These are phyloP conservation scores for Lyophyllum decastes DNA, from an alignment of 768 basidiomycete species.

Conservation along the genomic window DNA sequence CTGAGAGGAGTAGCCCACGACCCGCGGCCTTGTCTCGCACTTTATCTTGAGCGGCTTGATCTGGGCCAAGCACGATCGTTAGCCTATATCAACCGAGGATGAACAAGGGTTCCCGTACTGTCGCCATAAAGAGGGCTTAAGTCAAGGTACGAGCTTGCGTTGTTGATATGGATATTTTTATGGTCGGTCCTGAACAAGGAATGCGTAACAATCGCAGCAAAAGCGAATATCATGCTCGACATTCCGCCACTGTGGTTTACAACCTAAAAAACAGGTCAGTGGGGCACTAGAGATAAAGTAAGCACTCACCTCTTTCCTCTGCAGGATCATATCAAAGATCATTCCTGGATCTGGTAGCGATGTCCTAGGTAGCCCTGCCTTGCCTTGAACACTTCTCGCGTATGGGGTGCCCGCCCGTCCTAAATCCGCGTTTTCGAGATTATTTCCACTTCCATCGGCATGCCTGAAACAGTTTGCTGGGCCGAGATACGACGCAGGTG, in stretches of 20 bases:
- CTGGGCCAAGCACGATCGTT: constrained; percentile 17
- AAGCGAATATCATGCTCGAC: constrained; percentile 63
- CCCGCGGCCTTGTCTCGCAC: constrained; percentile 49
- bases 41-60: constrained; percentile 35
- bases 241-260: constrained; percentile 51
- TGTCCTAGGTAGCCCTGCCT: constrained; percentile 35
- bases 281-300: too few relatives aligned
- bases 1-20: constrained; percentile 50
- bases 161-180: constrained; percentile 45
- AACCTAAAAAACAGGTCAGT: not conserved
- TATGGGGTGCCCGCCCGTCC: constrained; percentile 54
- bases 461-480: constrained; percentile 35
- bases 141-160: constrained; percentile 57
- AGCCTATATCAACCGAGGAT: not conserved
- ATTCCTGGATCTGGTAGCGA: constrained; percentile 55
- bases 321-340: constrained; percentile 62
- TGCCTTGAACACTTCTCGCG: constrained; percentile 49
- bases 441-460: constrained; percentile 53
- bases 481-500: constrained; percentile 35
- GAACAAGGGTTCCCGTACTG: constrained; percentile 24
- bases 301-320: constrained; percentile 36
- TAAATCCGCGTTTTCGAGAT: constrained; percentile 40
- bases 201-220: constrained; percentile 65
- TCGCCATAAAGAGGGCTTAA: constrained; percentile 56
- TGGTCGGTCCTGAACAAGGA: constrained; percentile 52